Base-by-base conservation (phyloP, 768 basidiomycete genomes). In the Cystofilobasidium ferigula region DNA sequence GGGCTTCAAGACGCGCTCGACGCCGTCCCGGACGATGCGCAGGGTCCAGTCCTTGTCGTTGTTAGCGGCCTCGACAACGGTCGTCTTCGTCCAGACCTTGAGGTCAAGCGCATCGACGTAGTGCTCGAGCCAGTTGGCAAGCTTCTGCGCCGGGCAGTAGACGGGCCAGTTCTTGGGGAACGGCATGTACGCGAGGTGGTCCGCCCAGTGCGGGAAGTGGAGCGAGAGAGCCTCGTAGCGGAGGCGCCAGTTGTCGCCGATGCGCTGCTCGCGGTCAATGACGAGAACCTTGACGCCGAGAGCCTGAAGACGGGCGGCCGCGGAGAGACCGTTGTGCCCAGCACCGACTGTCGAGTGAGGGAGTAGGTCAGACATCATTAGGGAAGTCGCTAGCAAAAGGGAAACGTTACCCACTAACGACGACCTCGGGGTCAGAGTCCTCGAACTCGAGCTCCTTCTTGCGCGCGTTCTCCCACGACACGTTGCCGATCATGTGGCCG, bases 361-460 rank as follows among this genome's bases (percentile, higher is more conserved):
- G 56, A 40, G 26, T 3, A 24, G 8, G 28, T 62, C 70, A 35
- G 62, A 64, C 10, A 43, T 4, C 42, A 22, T 59, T 65, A 68
- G 61, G 68, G 62, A 22, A 63, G 66, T 47, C 67, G 32, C 26
- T 0, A 61, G 68, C 14, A 66, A 0, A 80, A 84, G 18, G 85
- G 83, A n/a, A 85, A 75, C 26, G 65, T 63, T 7, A 63, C 72
- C 5, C 70, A 57, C 72, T n/a, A 71, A 87, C 74, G 35, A 87
- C 72, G 13, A 85, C 86, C 2, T 79, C 73, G 0, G 84, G 84
- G 32, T 82, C 79, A 22, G 73, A 72, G n/a, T 79, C 79, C 36
- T 74, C 75, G 69, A 84, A 84, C 32, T 80, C 79, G 10, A 67
- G 38, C 61, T 70, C 71, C 34, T 64, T 36, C 0, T 42, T 69